These are phyloP conservation scores for Metschnikowia kunwiensis DNA, from an alignment of 805 yeast genomes.

Conservation along the genomic window DNA sequence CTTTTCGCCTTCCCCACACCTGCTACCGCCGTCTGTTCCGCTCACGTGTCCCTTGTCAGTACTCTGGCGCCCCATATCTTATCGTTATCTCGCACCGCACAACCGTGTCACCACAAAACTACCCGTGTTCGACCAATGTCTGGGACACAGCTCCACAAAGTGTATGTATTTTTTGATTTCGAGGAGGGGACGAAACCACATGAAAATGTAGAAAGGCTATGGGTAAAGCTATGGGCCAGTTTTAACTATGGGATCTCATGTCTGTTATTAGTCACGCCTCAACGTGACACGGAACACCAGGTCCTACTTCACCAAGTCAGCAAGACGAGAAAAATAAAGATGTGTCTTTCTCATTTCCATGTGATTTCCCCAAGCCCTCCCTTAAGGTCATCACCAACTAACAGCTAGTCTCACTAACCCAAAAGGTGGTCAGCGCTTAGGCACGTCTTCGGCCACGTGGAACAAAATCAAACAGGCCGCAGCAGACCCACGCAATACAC, in stretches of 20 bases:
- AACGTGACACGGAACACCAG: too few relatives aligned
- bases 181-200: too few relatives aligned
- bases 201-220: too few relatives aligned
- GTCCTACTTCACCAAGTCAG: too few relatives aligned
- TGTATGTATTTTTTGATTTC: conserved; percentile 10
- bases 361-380: too few relatives aligned
- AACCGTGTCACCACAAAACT: conserved; percentile 3
- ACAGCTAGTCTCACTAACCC: conserved; percentile 28
- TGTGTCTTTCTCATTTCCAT: too few relatives aligned
- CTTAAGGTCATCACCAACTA: background rate
- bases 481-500: conserved; percentile 5
- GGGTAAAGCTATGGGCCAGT: too few relatives aligned
- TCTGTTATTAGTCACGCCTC: too few relatives aligned
- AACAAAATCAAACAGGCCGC: conserved; percentile 36
- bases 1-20: too few relatives aligned
- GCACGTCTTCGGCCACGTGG: conserved; percentile 43
- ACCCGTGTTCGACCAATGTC: conserved; percentile 5
- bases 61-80: conserved; percentile 4
- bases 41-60: background rate
- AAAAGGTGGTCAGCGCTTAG: conserved; percentile 36
- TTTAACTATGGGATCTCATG: too few relatives aligned
- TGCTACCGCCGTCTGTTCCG: background rate
- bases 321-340: too few relatives aligned
- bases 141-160: conserved; percentile 11
- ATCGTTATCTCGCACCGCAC: conserved; percentile 4